Percentiles rank a stretch among this genome's conserved stretches.
Evolutionary conservation across 2,329 filamentous ascomycete genomes (phyloP).

Genomic region (Curvularia hawaiiensis): DNA sequence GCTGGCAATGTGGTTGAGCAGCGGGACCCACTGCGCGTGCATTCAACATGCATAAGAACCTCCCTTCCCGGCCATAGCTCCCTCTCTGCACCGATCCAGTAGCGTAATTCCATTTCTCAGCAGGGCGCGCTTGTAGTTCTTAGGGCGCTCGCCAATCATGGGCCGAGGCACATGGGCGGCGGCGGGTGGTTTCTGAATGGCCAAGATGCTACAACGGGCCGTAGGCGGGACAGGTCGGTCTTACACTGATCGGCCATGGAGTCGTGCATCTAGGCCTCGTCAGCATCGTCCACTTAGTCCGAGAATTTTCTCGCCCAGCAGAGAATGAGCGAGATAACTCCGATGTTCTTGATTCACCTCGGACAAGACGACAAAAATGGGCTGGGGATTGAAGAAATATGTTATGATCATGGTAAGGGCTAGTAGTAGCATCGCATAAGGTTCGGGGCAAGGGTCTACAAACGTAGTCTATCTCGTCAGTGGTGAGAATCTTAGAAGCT

Average conservation of each 20-base stretch:
- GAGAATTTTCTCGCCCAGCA: background rate
- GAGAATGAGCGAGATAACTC: constrained; percentile 24
- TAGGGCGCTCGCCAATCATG: constrained; percentile 18
- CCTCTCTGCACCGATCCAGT: constrained; percentile 21
- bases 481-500: background rate
- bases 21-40: constrained; percentile 32
- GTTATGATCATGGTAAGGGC: background rate
- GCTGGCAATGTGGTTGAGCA: constrained; percentile 34
- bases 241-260: constrained; percentile 32
- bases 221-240: background rate
- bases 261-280: constrained; percentile 27
- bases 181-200: background rate
- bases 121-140: constrained; percentile 26
- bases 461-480: background rate
- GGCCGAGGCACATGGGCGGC: background rate
- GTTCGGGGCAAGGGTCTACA: background rate
- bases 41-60: constrained; percentile 38
- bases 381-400: background rate
- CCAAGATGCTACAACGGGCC: constrained; percentile 17
- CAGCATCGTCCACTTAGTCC: background rate
- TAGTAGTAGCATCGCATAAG: background rate
- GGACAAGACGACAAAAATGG: too few relatives aligned
- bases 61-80: constrained; percentile 33
- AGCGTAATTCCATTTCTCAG: constrained; percentile 26
- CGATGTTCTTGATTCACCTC: constrained; percentile 4